Percentiles rank a stretch among this genome's conserved stretches.
phyloP scores from a whole-genome alignment of 805 yeast species.

The Suhomyces faveliae region DNA sequence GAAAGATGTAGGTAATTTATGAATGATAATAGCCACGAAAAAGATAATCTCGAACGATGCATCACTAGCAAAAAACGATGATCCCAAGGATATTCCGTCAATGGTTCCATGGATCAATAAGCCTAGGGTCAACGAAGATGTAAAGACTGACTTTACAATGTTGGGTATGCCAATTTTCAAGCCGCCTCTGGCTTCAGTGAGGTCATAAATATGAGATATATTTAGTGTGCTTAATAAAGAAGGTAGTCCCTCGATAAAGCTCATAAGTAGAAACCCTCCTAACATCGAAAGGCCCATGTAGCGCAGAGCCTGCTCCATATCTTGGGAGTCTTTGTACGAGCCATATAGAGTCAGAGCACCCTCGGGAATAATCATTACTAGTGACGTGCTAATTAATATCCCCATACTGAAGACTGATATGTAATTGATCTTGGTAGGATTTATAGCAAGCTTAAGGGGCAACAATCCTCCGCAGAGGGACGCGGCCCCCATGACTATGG shows the following conservation, averaged over 20 bases:
- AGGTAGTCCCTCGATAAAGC: slow-evolving; percentile 43
- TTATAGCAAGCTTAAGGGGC: slow-evolving; percentile 27
- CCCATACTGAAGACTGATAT: slow-evolving; percentile 59
- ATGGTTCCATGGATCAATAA: slow-evolving; percentile 64
- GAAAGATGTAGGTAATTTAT: slow-evolving; percentile 74
- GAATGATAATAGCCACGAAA: slow-evolving; percentile 60
- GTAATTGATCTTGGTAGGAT: slow-evolving; percentile 28
- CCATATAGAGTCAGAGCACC: slow-evolving; percentile 49
- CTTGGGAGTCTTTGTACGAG: slow-evolving; percentile 13
- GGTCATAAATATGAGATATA: slow-evolving; percentile 8
- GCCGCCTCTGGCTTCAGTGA: not conserved
- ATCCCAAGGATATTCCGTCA: slow-evolving; percentile 73
- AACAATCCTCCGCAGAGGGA: slow-evolving; percentile 22
- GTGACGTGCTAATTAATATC: slow-evolving; percentile 57
- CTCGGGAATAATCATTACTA: slow-evolving; percentile 63
- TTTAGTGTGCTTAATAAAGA: slow-evolving; percentile 5
- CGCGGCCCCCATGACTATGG: slow-evolving; percentile 18
- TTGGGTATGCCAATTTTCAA: not conserved
- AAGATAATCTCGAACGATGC: slow-evolving; percentile 44
- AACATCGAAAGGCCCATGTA: slow-evolving; percentile 50
- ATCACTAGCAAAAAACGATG: slow-evolving; percentile 45
- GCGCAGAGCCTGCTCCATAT: slow-evolving; percentile 17
- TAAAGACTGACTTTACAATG: slow-evolving; percentile 25
- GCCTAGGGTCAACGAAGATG: slow-evolving; percentile 56
- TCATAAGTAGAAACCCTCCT: slow-evolving; percentile 55